A percentile compares a stretch with the other conserved stretches of the same genome.
phyloP scores from a whole-genome alignment of 257 asterid genomes.

The Apocynum venetum region DNA sequence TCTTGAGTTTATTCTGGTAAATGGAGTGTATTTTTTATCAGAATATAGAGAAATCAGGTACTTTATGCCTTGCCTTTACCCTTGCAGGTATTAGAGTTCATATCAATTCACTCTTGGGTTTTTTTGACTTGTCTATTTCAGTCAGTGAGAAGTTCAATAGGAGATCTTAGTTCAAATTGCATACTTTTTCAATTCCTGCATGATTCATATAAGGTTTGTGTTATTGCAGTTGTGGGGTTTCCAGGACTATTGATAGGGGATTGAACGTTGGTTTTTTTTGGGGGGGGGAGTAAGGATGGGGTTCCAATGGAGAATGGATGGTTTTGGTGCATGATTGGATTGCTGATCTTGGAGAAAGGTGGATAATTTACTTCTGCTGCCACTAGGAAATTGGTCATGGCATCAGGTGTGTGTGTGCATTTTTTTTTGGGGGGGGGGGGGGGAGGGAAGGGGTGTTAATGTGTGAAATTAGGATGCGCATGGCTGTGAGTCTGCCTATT shows the following conservation, averaged over 20 bases:
- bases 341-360: no score
- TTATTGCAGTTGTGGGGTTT: not conserved
- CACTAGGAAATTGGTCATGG: no score
- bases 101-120: not conserved
- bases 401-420: no score
- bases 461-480: no score
- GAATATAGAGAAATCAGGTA: not conserved
- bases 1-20: not conserved
- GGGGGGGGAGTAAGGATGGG: no score
- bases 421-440: no score
- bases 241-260: no score
- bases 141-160: not conserved
- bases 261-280: no score
- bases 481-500: no score
- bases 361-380: no score
- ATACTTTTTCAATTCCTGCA: not conserved
- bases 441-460: not conserved
- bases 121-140: not conserved
- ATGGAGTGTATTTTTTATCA: not conserved
- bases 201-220: not conserved
- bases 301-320: no score
- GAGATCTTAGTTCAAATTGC: not conserved
- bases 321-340: no score
- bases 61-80: constrained; percentile 1
- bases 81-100: not conserved